Evolutionary conservation across 768 basidiomycete genomes (phyloP).

Genomic region (Cyclocybe aegerita): DNA sequence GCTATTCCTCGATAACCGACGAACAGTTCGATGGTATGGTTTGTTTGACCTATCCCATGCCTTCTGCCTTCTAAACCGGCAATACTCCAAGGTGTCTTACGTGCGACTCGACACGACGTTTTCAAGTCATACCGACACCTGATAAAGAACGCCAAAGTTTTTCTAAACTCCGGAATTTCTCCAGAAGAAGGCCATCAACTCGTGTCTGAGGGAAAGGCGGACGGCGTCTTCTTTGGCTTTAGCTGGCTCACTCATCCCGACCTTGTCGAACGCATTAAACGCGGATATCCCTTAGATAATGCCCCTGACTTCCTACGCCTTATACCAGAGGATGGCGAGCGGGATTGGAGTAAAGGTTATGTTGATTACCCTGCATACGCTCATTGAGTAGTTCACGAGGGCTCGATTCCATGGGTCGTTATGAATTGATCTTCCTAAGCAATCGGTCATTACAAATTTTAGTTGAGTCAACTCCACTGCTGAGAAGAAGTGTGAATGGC

Average conservation of each 20-base stretch:
- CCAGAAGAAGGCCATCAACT: slow-evolving; percentile 31
- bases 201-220: slow-evolving; percentile 30
- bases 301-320: slow-evolving; percentile 8
- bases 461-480: too few species aligned
- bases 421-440: too few species aligned
- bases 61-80: too few species aligned
- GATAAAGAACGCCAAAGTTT: slow-evolving; percentile 16
- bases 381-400: too few species aligned
- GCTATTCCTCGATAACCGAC: too few species aligned
- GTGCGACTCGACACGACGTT: slow-evolving; percentile 15
- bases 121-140: slow-evolving; percentile 13
- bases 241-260: slow-evolving; percentile 38
- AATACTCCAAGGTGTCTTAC: slow-evolving; percentile 15
- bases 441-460: too few species aligned
- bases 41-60: too few species aligned
- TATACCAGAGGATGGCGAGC: slow-evolving; percentile 6
- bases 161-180: slow-evolving; percentile 10
- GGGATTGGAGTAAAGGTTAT: slow-evolving; percentile 11
- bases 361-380: slow-evolving; percentile 9
- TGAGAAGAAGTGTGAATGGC: too few species aligned
- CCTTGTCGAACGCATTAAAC: slow-evolving; percentile 31
- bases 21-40: too few species aligned
- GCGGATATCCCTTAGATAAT: slow-evolving; percentile 11
- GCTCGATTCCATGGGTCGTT: too few species aligned
- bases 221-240: slow-evolving; percentile 35